Evolutionary conservation across 495 filamentous ascomycete species (phyloP), one percentile per base, ranked within the genome.

Genomic region (Cladorrhinum samala): DNA sequence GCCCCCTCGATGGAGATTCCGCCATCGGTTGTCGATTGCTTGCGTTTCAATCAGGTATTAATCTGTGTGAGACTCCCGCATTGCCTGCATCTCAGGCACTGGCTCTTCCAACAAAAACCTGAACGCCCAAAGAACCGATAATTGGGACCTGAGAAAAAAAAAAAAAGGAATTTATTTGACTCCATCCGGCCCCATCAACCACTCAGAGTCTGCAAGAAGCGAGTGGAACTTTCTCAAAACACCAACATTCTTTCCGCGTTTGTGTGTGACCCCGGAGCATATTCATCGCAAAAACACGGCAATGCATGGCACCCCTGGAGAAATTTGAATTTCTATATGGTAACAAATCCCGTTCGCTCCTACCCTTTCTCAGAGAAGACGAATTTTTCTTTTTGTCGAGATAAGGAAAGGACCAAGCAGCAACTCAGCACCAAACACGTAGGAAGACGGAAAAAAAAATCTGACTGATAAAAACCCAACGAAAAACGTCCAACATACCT

Each of bases 31-130:
- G 50, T 49, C 40, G 38, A 40, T 41, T 24, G 0, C 40, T 25
- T 5, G 25, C 27, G 46, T 58, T 39, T 50, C 55, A 53, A 33
- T 58, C 46, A 42, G 55, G 55, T 58, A 58, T 47, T 50, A 58
- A 58, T 58, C n/a, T 41, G 43, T 18, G 33, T 27, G 39, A 45
- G 27, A 21, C 50, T 41, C 49, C 55, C 49, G 37, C 45, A 49
- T 57, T 44, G 11, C 13, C 21, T 33, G 25, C 19, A 16, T 18
- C 4, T 8, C 13, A 30, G 2, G 6, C 7, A 37, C 14, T 37
- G 30, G 30, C 17, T 14, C n/a, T 41, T 14, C n/a, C 39, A 18
- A 37, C 30, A 14, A 14, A 41, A 41, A 4, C 17, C 17, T 9
- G n/a, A 41, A 5, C 7, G n/a, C 39, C 39, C 39, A 41, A 41